Percentiles rank a stretch among this genome's conserved stretches.
Evolutionary conservation across 2,329 filamentous ascomycete genomes (phyloP).

Genomic region (Phoma sp.): DNA sequence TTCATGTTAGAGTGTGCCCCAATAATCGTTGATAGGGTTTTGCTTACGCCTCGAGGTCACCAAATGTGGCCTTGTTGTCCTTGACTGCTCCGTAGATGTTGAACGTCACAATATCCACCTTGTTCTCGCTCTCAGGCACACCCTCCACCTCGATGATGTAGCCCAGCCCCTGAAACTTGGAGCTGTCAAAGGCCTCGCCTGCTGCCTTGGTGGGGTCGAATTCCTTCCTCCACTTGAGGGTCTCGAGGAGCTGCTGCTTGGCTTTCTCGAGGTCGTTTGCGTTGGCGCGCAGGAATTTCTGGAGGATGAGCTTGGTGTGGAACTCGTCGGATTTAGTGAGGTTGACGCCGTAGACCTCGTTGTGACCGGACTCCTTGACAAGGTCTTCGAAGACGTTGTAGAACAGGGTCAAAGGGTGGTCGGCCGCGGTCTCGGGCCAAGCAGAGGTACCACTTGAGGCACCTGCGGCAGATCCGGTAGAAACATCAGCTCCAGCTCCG

Average conservation of each 20-base stretch:
- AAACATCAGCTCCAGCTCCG: neutral
- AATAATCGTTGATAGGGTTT: neutral
- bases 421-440: slow-evolving; percentile 48
- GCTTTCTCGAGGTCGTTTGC: slow-evolving; percentile 76
- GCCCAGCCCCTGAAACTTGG: slow-evolving; percentile 79
- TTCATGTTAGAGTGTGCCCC: neutral
- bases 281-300: slow-evolving; percentile 95
- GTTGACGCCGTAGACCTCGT: slow-evolving; percentile 87
- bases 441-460: slow-evolving; percentile 22
- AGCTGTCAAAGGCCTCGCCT: slow-evolving; percentile 67
- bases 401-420: slow-evolving; percentile 62
- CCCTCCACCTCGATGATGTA: slow-evolving; percentile 77
- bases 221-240: slow-evolving; percentile 82
- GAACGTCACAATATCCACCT: slow-evolving; percentile 80
- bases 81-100: slow-evolving; percentile 92
- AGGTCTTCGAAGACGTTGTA: slow-evolving; percentile 66
- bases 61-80: slow-evolving; percentile 81
- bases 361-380: slow-evolving; percentile 64
- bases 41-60: slow-evolving; percentile 76
- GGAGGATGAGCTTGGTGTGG: slow-evolving; percentile 82
- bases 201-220: slow-evolving; percentile 73
- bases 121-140: slow-evolving; percentile 59
- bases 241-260: slow-evolving; percentile 78
- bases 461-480: slow-evolving; percentile 7
- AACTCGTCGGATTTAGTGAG: slow-evolving; percentile 65